Evolutionary conservation across 202 grass and related monocot species (phyloP).

Genomic region (Panicum hallii): DNA sequence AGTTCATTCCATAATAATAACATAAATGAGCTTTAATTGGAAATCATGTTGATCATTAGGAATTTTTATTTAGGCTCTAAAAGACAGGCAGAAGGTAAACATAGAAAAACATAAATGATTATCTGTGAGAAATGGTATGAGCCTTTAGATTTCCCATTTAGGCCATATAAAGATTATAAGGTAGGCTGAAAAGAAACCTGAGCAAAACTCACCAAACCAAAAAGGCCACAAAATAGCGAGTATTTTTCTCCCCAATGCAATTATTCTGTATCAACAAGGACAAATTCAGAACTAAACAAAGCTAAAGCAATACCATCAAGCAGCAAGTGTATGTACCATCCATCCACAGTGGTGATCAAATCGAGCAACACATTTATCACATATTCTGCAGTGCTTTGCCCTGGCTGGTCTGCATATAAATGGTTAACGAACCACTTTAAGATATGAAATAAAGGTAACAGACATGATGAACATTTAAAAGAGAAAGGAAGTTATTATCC

Average conservation of each 20-base stretch:
- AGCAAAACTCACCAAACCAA: slow-evolving; percentile 85
- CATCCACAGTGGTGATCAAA: slow-evolving; percentile 99
- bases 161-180: slow-evolving; percentile 3
- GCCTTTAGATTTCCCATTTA: neutral
- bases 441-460: slow-evolving; percentile 45
- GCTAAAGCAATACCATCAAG: slow-evolving; percentile 43
- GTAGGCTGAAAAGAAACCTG: slow-evolving; percentile 26
- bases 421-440: slow-evolving; percentile 44
- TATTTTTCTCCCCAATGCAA: slow-evolving; percentile 99
- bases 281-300: slow-evolving; percentile 42
- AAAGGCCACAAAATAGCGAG: slow-evolving; percentile 93
- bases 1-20: slow-evolving; percentile 14
- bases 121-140: neutral
- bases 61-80: slow-evolving; percentile 34
- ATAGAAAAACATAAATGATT: neutral
- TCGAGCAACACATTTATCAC: slow-evolving; percentile 93
- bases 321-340: slow-evolving; percentile 74
- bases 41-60: slow-evolving; percentile 3
- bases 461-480: neutral
- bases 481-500: slow-evolving; percentile 10
- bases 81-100: slow-evolving; percentile 11
- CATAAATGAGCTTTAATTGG: neutral
- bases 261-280: slow-evolving; percentile 80
- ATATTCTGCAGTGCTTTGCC: slow-evolving; percentile 98
- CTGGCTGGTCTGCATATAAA: slow-evolving; percentile 88